Conservation (phyloP, 1,284 basidiomycete genomes). For the Microbotryum scabiosae region DNA sequence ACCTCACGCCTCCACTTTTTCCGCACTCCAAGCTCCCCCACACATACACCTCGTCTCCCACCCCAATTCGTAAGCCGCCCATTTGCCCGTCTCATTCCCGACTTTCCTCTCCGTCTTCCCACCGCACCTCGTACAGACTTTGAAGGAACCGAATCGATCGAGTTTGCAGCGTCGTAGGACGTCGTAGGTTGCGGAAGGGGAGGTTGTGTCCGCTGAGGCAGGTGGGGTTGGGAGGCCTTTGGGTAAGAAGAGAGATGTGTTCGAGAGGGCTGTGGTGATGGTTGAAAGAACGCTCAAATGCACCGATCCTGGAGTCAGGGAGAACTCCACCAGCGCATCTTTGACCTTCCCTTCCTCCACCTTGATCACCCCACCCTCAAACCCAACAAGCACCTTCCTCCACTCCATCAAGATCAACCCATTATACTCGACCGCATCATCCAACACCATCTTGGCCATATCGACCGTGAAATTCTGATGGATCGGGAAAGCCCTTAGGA, state of each 20-base stretch:
- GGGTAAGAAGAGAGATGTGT: not conserved
- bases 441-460: conserved; percentile 3
- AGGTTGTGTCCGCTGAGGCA: not conserved
- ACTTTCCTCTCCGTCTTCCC: not conserved
- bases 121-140: conserved; percentile 8
- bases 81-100: not conserved
- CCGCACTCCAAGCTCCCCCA: conserved; percentile 7
- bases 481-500: not conserved
- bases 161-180: conserved; percentile 2
- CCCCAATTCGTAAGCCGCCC: not conserved
- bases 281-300: not conserved
- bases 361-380: not conserved
- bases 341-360: not conserved
- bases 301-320: not conserved
- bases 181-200: not conserved
- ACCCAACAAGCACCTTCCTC: not conserved
- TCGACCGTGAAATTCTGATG: conserved; percentile 7
- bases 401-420: conserved; percentile 2
- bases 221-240: not conserved
- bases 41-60: conserved; percentile 14
- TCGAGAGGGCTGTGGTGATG: not conserved
- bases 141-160: not conserved
- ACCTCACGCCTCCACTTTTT: not conserved
- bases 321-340: not conserved
- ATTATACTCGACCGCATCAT: conserved; percentile 5